Evolutionary conservation across 805 yeast species (phyloP).

Genomic region (Yueomyces sp.): DNA sequence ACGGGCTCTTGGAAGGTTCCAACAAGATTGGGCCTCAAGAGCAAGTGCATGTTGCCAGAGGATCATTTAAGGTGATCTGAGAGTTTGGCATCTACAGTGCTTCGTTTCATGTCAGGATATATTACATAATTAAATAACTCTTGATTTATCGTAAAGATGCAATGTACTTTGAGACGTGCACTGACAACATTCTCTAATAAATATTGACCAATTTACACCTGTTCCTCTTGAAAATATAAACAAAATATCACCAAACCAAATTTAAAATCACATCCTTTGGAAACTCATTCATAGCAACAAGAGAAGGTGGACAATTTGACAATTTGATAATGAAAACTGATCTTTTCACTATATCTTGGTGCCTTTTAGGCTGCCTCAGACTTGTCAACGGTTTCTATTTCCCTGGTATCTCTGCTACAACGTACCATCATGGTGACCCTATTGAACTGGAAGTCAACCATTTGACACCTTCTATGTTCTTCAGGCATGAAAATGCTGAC

Average conservation of each 20-base stretch:
- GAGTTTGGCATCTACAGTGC: slow-evolving; percentile 24
- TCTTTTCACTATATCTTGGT: no score
- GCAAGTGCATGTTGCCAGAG: slow-evolving; percentile 22
- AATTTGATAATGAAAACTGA: no score
- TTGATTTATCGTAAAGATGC: no score
- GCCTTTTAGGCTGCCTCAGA: neutral
- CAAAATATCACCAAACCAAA: no score
- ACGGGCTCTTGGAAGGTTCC: slow-evolving; percentile 7
- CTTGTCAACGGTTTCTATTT: slow-evolving; percentile 52
- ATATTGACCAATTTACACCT: no score
- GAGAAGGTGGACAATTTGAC: no score
- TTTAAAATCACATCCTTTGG: no score
- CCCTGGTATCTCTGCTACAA: slow-evolving; percentile 94
- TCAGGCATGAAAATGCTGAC: slow-evolving; percentile 27
- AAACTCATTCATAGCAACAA: no score
- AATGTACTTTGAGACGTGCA: no score
- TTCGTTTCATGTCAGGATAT: slow-evolving; percentile 24
- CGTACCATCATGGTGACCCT: slow-evolving; percentile 57
- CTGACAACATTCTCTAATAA: no score
- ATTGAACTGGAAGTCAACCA: slow-evolving; percentile 85
- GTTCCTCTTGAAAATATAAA: no score
- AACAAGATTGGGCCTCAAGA: slow-evolving; percentile 3
- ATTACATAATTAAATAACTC: neutral
- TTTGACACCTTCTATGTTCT: slow-evolving; percentile 60
- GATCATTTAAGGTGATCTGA: slow-evolving; percentile 18